A percentile compares a stretch with the other conserved stretches of the same genome.
These are phyloP conservation scores for Zea mays DNA, from an alignment of 176 grass and related monocot genomes.

Conservation along the genomic window DNA sequence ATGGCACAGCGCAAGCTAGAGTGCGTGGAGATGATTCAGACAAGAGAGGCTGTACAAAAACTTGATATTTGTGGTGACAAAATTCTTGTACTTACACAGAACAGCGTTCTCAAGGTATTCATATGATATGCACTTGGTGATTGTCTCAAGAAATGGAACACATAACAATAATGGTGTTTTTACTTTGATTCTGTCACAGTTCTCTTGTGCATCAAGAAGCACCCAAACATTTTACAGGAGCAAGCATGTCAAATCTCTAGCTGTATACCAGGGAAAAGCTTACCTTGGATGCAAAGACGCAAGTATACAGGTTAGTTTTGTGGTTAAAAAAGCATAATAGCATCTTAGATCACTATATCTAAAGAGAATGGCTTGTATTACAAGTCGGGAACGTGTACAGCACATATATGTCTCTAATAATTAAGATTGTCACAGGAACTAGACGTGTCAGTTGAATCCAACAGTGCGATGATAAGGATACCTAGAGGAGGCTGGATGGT, in stretches of 20 bases:
- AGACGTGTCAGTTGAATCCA: constrained; percentile 56
- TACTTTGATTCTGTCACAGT: constrained; percentile 53
- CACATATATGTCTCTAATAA: neutral
- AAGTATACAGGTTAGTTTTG: constrained; percentile 83
- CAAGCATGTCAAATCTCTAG: constrained; percentile 77
- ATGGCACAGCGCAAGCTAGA: constrained; percentile 78
- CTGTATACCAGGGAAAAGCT: constrained; percentile 70
- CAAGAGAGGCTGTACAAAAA: constrained; percentile 78
- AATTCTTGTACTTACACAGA: constrained; percentile 68
- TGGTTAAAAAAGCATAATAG: neutral
- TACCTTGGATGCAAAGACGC: constrained; percentile 86
- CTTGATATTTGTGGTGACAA: constrained; percentile 62
- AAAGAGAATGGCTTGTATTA: neutral
- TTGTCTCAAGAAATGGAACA: constrained; percentile 4
- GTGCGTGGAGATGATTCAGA: constrained; percentile 81
- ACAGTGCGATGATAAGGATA: constrained; percentile 65
- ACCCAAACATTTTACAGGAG: constrained; percentile 75
- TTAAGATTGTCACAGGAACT: constrained; percentile 55
- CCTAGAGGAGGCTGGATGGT: constrained; percentile 68
- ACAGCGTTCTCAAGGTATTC: constrained; percentile 64
- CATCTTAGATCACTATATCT: constrained; percentile 31
- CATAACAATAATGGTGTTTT: constrained; percentile 14
- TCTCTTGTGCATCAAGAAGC: constrained; percentile 74
- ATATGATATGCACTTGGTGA: neutral
- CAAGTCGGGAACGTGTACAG: neutral